Base-by-base conservation (phyloP, 73 alveolate species). In the Uronychia binucleata region DNA sequence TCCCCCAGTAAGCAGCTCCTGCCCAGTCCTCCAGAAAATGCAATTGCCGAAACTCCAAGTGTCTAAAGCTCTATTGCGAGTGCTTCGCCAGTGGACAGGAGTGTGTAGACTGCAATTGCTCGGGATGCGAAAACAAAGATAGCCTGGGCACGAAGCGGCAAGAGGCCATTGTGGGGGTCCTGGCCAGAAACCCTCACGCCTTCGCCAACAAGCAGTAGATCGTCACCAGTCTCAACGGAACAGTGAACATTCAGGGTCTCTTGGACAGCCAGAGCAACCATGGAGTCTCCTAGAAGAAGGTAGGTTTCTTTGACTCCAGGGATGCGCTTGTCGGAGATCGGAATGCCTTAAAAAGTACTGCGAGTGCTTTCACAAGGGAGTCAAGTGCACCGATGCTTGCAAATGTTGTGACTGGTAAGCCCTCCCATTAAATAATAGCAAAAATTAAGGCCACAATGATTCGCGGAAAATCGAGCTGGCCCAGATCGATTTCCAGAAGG, bases 31-130 rank as follows among this genome's bases (percentile, higher is more conserved):
- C 77, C 27, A 84, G 84, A 77, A 89, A 76, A 57, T 97, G 99
- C 92, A 94, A 94, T 78, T 97, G 99, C 85, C 83, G 88, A 46
- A 91, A 97, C 87, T 95, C 99, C 13, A 88, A 89, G 75, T 97
- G 99, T 91, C 75, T 97, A 58, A 97, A 97, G 92, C 93, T 95
- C 80, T 97, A 97, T 86, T 97, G 99, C 89, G 99, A 97, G 80
- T 97, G 99, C 34, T 97, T 96, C 88, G 96, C 98, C 1, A 90
- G 86, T 85, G 99, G 98, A 14, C 91, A 91, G 86, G 78, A 86
- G 59, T 91, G 93, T 67, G 89, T 86, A 28, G 93, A 88, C 77
- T 91, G 96, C 75, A 91, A 91, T 91, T 91, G 96, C 80, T 46
- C n/a, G 5, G 67, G 67, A 46, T 46, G 67, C 19, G 67, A 46